phyloP scores from a whole-genome alignment of 352 stramenopile genomes.

The Phytophthora colocasiae region DNA sequence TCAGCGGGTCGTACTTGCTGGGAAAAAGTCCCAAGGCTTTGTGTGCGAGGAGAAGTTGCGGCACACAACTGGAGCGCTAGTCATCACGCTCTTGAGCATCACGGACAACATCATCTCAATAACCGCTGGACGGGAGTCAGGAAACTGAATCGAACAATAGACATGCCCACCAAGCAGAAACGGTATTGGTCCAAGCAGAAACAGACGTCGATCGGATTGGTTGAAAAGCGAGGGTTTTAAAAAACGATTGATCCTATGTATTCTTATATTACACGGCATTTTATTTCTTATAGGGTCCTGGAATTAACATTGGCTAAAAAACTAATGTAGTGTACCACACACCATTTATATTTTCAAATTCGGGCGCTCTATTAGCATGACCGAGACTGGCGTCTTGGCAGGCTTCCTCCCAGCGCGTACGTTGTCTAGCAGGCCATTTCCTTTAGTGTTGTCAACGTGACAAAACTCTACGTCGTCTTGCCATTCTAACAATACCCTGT shows the following conservation, averaged over 20 bases:
- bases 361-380: slow-evolving; percentile 20
- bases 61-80: neutral
- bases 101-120: slow-evolving; percentile 27
- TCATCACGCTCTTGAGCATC: slow-evolving; percentile 26
- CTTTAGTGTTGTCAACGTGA: neutral
- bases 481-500: slow-evolving; percentile 1
- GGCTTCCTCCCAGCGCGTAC: slow-evolving; percentile 66
- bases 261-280: too few relatives aligned
- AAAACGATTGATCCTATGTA: too few relatives aligned
- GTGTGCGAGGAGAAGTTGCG: slow-evolving; percentile 43
- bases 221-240: slow-evolving; percentile 1
- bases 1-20: slow-evolving; percentile 27
- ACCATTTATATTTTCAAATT: slow-evolving; percentile 29
- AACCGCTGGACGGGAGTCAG: slow-evolving; percentile 18
- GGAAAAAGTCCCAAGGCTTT: slow-evolving; percentile 60
- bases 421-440: slow-evolving; percentile 11
- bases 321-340: slow-evolving; percentile 9
- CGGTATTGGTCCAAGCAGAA: slow-evolving; percentile 12
- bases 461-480: neutral
- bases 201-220: slow-evolving; percentile 12
- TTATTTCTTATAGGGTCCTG: too few relatives aligned
- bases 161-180: slow-evolving; percentile 17
- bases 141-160: slow-evolving; percentile 26
- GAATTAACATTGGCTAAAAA: neutral
- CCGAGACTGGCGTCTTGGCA: slow-evolving; percentile 48